phyloP scores from a whole-genome alignment of 2,329 filamentous ascomycete species.

The Metarhizium rileyi region DNA sequence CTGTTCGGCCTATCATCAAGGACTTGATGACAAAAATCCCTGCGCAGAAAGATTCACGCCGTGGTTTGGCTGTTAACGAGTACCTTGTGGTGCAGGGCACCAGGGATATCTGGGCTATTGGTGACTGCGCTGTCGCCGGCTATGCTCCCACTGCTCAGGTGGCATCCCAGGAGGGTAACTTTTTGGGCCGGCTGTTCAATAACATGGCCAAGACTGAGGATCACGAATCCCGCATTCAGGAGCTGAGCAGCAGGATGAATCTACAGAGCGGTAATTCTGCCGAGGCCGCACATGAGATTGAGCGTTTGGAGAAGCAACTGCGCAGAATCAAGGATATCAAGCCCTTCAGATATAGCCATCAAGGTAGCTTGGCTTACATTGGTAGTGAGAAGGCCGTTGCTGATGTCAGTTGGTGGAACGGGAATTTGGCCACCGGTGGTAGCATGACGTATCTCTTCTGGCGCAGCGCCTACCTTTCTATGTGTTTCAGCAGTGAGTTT shows the following conservation, averaged over 20 bases:
- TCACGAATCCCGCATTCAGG: constrained; percentile 65
- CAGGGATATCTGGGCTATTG: constrained; percentile 95
- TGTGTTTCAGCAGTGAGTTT: constrained; percentile 97
- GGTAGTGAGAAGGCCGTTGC: constrained; percentile 96
- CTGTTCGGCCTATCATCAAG: constrained; percentile 77
- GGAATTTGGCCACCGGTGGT: constrained; percentile 89
- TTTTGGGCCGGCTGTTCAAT: constrained; percentile 94
- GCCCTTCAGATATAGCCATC: constrained; percentile 97
- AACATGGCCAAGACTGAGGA: constrained; percentile 93
- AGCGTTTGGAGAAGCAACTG: constrained; percentile 75
- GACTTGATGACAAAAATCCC: constrained; percentile 89
- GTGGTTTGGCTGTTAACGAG: constrained; percentile 93
- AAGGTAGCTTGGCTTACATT: constrained; percentile 95
- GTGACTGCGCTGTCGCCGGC: constrained; percentile 94
- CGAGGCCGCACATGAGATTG: constrained; percentile 64
- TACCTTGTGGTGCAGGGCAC: constrained; percentile 97
- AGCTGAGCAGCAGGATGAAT: constrained; percentile 55
- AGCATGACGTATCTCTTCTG: constrained; percentile 97
- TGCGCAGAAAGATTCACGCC: constrained; percentile 88
- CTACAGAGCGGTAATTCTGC: constrained; percentile 56
- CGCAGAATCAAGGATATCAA: constrained; percentile 88
- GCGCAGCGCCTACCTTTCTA: constrained; percentile 95
- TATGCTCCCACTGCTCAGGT: constrained; percentile 98
- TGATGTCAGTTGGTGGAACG: constrained; percentile 94
- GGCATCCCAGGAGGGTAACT: constrained; percentile 87